Evolutionary conservation across 2,329 filamentous ascomycete species (phyloP).

Genomic region (Colletotrichum tamarilloi): DNA sequence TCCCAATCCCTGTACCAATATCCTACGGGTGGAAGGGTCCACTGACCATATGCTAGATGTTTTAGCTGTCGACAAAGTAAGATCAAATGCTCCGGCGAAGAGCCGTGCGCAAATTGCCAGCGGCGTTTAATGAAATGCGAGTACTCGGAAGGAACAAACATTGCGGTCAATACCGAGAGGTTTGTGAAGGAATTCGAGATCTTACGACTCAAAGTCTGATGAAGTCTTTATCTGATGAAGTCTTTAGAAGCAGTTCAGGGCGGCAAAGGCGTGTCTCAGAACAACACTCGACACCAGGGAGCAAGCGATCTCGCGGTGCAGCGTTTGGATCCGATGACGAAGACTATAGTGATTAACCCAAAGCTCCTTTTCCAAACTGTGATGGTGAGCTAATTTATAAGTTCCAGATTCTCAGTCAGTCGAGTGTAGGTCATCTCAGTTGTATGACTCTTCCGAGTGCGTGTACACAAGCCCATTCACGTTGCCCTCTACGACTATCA

Average conservation of each 20-base stretch:
- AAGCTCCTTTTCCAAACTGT: not conserved
- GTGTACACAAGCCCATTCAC: not conserved
- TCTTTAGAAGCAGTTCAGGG: not conserved
- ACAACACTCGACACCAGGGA: not conserved
- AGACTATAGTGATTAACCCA: not conserved
- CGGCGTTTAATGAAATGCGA: not conserved
- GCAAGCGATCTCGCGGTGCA: not conserved
- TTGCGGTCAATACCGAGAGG: not conserved
- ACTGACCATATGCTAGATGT: not conserved
- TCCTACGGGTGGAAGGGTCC: rapidly evolving
- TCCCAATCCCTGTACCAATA: not conserved
- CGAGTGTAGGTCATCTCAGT: not conserved
- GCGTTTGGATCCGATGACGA: not conserved
- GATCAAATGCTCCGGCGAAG: not conserved
- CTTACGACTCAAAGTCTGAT: not conserved
- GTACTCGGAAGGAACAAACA: not conserved
- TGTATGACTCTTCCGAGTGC: not conserved
- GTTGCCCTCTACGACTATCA: not conserved
- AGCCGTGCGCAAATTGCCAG: not conserved
- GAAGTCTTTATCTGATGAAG: not conserved
- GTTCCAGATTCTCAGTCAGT: not conserved
- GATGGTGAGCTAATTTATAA: not conserved
- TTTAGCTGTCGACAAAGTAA: not conserved
- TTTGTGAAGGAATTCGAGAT: not conserved
- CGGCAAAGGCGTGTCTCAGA: not conserved